A percentile compares a stretch with the other conserved stretches of the same genome.
These are phyloP conservation scores for Erucastrum elatum DNA, from an alignment of 345 rosid genomes.

Conservation along the genomic window DNA sequence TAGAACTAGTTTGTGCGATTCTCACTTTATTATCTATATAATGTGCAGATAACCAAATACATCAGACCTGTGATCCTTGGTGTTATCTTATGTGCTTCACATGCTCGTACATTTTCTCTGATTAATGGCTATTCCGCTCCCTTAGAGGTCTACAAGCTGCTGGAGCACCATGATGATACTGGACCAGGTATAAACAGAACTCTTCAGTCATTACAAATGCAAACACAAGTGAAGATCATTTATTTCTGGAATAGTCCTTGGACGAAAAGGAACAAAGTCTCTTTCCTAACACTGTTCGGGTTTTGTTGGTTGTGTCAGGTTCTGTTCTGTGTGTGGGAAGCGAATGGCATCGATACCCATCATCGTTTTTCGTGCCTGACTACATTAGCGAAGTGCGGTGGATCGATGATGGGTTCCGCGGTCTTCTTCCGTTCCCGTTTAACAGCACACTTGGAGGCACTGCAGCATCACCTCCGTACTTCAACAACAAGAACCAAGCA, in stretches of 20 bases:
- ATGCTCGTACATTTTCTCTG: slow-evolving; percentile 82
- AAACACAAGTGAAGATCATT: slow-evolving; percentile 4
- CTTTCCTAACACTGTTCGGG: background rate
- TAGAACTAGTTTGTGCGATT: background rate
- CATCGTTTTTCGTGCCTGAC: slow-evolving; percentile 85
- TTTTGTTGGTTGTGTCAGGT: slow-evolving; percentile 46
- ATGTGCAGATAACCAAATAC: slow-evolving; percentile 69
- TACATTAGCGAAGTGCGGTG: slow-evolving; percentile 71
- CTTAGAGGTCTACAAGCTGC: slow-evolving; percentile 72
- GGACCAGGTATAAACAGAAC: slow-evolving; percentile 53
- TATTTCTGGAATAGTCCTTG: background rate
- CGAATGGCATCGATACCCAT: slow-evolving; percentile 98
- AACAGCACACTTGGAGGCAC: slow-evolving; percentile 88
- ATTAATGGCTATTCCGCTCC: slow-evolving; percentile 90
- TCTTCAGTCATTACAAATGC: background rate
- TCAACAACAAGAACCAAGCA: slow-evolving; percentile 89
- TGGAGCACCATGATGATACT: slow-evolving; percentile 88
- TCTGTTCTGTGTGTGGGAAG: slow-evolving; percentile 93
- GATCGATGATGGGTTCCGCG: slow-evolving; percentile 94
- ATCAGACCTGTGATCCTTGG: slow-evolving; percentile 72
- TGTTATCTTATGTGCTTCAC: slow-evolving; percentile 81
- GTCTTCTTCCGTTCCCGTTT: slow-evolving; percentile 92
- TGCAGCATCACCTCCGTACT: slow-evolving; percentile 81
- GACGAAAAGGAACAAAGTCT: background rate
- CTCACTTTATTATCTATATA: background rate